These are phyloP conservation scores for Solanum paucissectum DNA, from an alignment of 257 asterid species.

Conservation along the genomic window DNA sequence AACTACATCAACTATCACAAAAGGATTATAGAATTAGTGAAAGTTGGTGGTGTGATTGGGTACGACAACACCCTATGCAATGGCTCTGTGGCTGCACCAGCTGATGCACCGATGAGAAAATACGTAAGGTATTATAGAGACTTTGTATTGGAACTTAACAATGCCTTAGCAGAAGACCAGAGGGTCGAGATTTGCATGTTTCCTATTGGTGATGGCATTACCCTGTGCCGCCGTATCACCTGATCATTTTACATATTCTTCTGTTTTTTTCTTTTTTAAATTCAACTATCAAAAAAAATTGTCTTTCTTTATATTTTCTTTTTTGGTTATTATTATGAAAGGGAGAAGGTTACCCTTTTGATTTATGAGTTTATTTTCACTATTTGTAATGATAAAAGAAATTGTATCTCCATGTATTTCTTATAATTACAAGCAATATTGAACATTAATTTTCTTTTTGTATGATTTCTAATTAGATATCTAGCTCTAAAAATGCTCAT, in stretches of 20 bases:
- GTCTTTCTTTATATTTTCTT: neutral
- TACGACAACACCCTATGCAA: constrained; percentile 22
- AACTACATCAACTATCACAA: constrained; percentile 17
- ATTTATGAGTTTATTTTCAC: neutral
- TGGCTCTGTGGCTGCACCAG: constrained; percentile 10
- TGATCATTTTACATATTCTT: neutral
- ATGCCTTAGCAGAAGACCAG: constrained; percentile 10
- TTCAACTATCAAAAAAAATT: neutral
- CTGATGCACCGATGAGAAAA: constrained; percentile 10
- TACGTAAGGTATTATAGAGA: constrained; percentile 12
- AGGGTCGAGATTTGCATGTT: constrained; percentile 19
- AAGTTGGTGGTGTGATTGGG: constrained; percentile 18
- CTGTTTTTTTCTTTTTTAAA: neutral
- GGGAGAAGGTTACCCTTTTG: neutral
- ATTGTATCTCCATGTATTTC: neutral
- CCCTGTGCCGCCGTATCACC: constrained; percentile 14
- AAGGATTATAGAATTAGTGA: constrained; percentile 15
- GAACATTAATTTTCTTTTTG: neutral
- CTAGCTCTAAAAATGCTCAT: neutral
- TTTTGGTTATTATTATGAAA: neutral
- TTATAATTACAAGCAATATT: neutral
- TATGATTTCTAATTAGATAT: neutral
- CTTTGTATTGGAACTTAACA: constrained; percentile 14
- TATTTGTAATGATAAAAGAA: neutral
- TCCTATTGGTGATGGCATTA: constrained; percentile 20